Evolutionary conservation across 1,139 yeast species (phyloP), one percentile per base, ranked within the genome.

Genomic region (Taphrina flavorubra): DNA sequence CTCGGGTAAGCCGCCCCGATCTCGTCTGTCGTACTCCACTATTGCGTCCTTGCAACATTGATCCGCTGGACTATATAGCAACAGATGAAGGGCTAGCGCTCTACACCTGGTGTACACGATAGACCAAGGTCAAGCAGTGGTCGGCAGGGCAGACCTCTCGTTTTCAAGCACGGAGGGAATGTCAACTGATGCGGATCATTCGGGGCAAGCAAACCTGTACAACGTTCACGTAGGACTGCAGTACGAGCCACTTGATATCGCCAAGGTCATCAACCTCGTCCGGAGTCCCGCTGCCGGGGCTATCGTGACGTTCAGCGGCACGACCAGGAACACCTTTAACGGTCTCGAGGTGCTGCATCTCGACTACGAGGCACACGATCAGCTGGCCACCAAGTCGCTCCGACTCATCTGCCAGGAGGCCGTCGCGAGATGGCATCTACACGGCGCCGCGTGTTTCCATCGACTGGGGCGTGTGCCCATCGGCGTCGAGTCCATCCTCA

Each of bases 381-480:
- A 76, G 16, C 72, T 82, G 67, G 85, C 85, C 0, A 71, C 77
- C 40, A 74, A 75, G 56, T 77, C 83, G 0, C 72, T 83, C 58
- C 46, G 66, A 0, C 69, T 68, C 11, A 79, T 83, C 6, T 83
- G 81, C 2, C 62, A 70, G 14, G 75, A 75, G 44, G 80, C 83
- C 0, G 72, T 74, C n/a, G 55, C 16, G 0, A 72, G 72, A 53
- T 80, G 78, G 74, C 79, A 79, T 53, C 70, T 77, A 8, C 68
- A 65, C 36, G 79, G 77, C 51, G 77, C 82, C 0, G 81, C 79
- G 10, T 74, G 83, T 20, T 76, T 77, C 6, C 86, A 83, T 70
- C 75, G 84, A 20, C 75, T 83, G 13, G 86, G 85, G 1, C 74
- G 70, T 0, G 86, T 83, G n/a, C 84, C 85, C 0, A 79, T 82